Base-by-base conservation (phyloP, 2,329 filamentous ascomycete species). In the Phyllosticta citriasiana region DNA sequence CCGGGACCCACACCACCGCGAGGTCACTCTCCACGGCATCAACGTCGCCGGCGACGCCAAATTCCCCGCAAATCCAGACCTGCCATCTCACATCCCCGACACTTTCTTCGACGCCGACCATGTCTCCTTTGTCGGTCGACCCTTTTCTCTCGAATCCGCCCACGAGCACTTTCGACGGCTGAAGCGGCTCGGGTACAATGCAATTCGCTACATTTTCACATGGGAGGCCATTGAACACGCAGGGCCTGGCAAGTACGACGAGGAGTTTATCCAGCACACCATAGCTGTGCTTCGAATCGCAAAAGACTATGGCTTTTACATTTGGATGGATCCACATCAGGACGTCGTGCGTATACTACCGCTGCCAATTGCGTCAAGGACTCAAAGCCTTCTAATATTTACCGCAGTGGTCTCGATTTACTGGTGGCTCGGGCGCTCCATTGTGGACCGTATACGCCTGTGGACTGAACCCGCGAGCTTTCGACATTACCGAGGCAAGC, bases 301-400 rank as follows among this genome's bases (percentile, higher is more conserved):
- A 47, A 96, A 92, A 72, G 81, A 85, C 47, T 97, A 96, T 78
- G 90, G 89, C 27, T 97, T 99, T 73, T 96, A 95, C 70, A 82
- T 99, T 57, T 97, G 97, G 72, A 96, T 99, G 91, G 95, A 99
- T 68, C 93, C 95, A 22, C 94, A 99, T 73, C 94, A 99, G 79
- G 94, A 99, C 78, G 93, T 97, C 68, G 88, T 90, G 81, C 66
- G 86, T 83, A 64, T 60, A 14, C 7, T 8, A 25, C 19, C 19
- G 19, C 19, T 22, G 40, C 40, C 27, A 60, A 26, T 27, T 57
- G 40, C 50, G 27, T 4, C 6, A 50, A 50, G 25, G 53, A 16
- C 4, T 27, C 52, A 24, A 53, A 8, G 57, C 35, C 50, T 22
- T 66, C 70, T 72, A 61, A 69, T 69, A 53, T 35, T 63, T 19